Evolutionary conservation across 768 basidiomycete species (phyloP), one percentile per base, ranked within the genome.

Genomic region (Mycena indigotica): DNA sequence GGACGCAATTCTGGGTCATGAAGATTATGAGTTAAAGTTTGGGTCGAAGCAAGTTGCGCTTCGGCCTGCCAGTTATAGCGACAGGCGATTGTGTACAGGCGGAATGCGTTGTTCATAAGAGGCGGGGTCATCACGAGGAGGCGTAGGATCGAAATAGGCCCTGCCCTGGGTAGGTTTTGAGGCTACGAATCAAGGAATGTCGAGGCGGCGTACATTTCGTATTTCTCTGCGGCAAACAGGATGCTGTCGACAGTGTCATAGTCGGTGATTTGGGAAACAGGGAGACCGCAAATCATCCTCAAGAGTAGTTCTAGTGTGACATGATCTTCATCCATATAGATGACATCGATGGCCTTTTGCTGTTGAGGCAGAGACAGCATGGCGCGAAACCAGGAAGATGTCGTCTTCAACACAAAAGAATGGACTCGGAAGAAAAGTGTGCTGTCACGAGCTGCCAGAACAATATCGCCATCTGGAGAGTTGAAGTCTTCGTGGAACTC

Each of bases 201-300:
- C 12, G 21, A 44, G 41, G 23, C 41, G 15, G 82, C n/a, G n/a
- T n/a, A 79, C 83, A 86, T 88, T 30, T 87, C 86, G 67, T 88
- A 88, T 65, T 86, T 87, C 65, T 88, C 85, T 0, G 85, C 81
- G 0, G 84, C 84, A 53, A 78, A 84, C 13, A 88, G 70, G n/a
- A 88, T 64, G 3, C 76, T 69, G 53, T 88, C 86, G 52, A 88
- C 70, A 28, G 70, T 58, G 61, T 86, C 84, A 66, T 80, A 83
- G 1, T 80, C 77, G 29, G 74, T 72, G 24, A 85, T 70, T 3
- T 71, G 67, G 15, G 78, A 72, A 16, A 88, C 75, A 0, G 83
- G 74, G 12, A 86, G 74, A 8, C 87, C 86, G 49, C 81, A 85
- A 23, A 83, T 75, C 82, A 88, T 85, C 59, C 80, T 80, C 3